A percentile compares a stretch with the other conserved stretches of the same genome.
Evolutionary conservation across 768 basidiomycete genomes (phyloP).

Genomic region (Mycena venus): DNA sequence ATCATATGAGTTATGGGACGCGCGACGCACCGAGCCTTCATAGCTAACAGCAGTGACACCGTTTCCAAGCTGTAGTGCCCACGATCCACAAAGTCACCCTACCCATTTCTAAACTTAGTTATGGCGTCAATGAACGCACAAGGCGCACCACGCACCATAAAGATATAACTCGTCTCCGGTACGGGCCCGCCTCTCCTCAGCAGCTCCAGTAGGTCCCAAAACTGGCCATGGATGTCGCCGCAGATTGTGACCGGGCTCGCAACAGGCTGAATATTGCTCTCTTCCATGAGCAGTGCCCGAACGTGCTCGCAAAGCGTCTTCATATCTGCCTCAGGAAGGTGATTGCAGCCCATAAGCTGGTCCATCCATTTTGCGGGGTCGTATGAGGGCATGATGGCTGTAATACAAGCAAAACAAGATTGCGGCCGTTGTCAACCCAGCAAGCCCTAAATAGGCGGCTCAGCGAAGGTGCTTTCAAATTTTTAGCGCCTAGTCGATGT

Average conservation of each 20-base stretch:
- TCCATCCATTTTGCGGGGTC: slow-evolving; percentile 88
- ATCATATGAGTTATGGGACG: neutral
- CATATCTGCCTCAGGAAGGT: slow-evolving; percentile 93
- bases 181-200: slow-evolving; percentile 88
- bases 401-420: neutral
- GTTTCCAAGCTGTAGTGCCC: slow-evolving; percentile 98
- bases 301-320: slow-evolving; percentile 93
- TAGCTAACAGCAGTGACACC: slow-evolving; percentile 86
- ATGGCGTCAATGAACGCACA: neutral
- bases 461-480: neutral
- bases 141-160: slow-evolving; percentile 79
- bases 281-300: slow-evolving; percentile 91
- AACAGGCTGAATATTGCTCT: slow-evolving; percentile 97
- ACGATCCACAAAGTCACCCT: slow-evolving; percentile 98
- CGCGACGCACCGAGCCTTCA: slow-evolving; percentile 85
- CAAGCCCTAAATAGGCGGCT: neutral
- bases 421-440: neutral
- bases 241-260: slow-evolving; percentile 95
- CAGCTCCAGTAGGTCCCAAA: slow-evolving; percentile 96
- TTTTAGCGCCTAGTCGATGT: too few relatives aligned
- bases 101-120: neutral
- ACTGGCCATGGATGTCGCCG: slow-evolving; percentile 98
- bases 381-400: slow-evolving; percentile 41
- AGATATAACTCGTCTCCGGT: slow-evolving; percentile 93
- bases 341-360: slow-evolving; percentile 87